These are phyloP conservation scores for Rubroshorea leprosula DNA, from an alignment of 345 rosid species.

Conservation along the genomic window DNA sequence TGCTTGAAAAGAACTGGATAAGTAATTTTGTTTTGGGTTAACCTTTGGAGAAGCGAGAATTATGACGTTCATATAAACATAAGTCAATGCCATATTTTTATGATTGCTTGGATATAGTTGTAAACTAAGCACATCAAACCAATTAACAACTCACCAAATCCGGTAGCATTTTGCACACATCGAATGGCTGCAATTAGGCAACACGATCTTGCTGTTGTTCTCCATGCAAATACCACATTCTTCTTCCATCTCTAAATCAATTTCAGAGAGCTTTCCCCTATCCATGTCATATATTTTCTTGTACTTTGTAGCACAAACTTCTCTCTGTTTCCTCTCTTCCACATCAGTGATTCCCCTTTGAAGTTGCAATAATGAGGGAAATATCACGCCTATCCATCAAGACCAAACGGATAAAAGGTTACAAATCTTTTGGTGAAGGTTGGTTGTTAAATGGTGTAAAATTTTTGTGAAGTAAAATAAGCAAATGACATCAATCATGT, in stretches of 20 bases:
- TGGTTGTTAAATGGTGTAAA: background rate
- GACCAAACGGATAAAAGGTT: too few relatives aligned
- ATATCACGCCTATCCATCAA: constrained; percentile 58
- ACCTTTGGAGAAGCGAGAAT: too few relatives aligned
- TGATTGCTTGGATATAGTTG: background rate
- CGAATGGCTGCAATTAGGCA: constrained; percentile 79
- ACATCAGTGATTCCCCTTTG: constrained; percentile 67
- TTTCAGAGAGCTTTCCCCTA: constrained; percentile 66
- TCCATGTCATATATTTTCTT: constrained; percentile 37
- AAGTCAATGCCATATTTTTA: background rate
- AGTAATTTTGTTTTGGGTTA: too few relatives aligned
- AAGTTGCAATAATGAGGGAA: constrained; percentile 82
- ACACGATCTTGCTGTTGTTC: constrained; percentile 55
- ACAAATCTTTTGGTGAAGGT: too few relatives aligned
- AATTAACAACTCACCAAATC: constrained; percentile 43
- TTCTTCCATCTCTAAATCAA: constrained; percentile 81
- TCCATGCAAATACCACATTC: constrained; percentile 97
- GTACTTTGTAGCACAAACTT: constrained; percentile 54
- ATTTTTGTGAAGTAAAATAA: background rate
- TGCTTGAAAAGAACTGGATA: too few relatives aligned
- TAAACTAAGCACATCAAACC: background rate
- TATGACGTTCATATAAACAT: background rate
- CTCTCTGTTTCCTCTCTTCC: constrained; percentile 74
- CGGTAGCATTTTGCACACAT: constrained; percentile 78
- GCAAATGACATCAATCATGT: too few relatives aligned